Conservation (phyloP, 2,329 filamentous ascomycete genomes). For the Lecanicillium sp. region DNA sequence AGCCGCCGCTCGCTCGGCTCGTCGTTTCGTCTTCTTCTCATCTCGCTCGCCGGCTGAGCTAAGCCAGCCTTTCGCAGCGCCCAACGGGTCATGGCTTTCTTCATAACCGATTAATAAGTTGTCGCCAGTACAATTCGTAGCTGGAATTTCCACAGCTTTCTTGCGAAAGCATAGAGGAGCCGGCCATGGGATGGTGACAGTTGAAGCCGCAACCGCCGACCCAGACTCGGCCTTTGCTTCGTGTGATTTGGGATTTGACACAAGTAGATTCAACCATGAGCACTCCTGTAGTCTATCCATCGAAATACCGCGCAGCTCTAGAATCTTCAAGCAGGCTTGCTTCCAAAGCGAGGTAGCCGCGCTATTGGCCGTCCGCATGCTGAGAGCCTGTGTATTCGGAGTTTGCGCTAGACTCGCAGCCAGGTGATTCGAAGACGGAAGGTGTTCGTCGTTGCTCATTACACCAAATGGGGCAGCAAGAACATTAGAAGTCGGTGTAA, state of each 20-base stretch:
- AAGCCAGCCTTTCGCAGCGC: slow-evolving; percentile 42
- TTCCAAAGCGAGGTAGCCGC: slow-evolving; percentile 39
- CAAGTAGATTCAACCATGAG: slow-evolving; percentile 44
- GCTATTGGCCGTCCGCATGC: slow-evolving; percentile 31
- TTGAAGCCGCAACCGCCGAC: slow-evolving; percentile 25
- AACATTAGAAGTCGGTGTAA: slow-evolving; percentile 32
- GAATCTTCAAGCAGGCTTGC: slow-evolving; percentile 39
- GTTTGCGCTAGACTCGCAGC: slow-evolving; percentile 38
- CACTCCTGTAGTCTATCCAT: slow-evolving; percentile 33
- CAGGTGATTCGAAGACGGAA: slow-evolving; percentile 12
- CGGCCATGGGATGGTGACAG: slow-evolving; percentile 45
- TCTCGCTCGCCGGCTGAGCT: slow-evolving; percentile 35
- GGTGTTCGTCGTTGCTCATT: slow-evolving; percentile 20
- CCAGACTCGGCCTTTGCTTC: slow-evolving; percentile 36
- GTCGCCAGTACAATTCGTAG: slow-evolving; percentile 31
- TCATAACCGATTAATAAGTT: slow-evolving; percentile 27
- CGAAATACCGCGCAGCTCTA: slow-evolving; percentile 43
- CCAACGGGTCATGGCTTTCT: slow-evolving; percentile 41
- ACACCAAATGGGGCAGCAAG: slow-evolving; percentile 48
- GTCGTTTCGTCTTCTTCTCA: slow-evolving; percentile 38
- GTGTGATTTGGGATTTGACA: slow-evolving; percentile 34
- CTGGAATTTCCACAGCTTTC: slow-evolving; percentile 31
- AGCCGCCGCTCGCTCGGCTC: slow-evolving; percentile 39
- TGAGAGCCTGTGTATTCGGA: slow-evolving; percentile 43
- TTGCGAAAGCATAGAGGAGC: slow-evolving; percentile 45